A percentile compares a stretch with the other conserved stretches of the same genome.
Evolutionary conservation across 176 grass and related monocot species (phyloP).

Genomic region (Leersia perrieri): DNA sequence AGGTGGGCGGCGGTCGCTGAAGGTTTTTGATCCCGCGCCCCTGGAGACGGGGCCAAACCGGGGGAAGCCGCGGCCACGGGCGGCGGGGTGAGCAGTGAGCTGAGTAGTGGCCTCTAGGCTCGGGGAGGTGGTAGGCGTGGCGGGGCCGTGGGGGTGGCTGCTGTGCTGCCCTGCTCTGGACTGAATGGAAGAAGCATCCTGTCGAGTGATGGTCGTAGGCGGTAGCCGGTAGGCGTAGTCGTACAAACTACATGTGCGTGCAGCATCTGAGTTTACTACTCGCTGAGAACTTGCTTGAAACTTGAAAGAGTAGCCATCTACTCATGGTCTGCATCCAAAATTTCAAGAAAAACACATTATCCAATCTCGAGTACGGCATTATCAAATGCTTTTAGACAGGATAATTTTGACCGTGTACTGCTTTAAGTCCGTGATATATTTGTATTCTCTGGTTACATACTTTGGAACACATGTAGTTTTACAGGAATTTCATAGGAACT

Average conservation of each 20-base stretch:
- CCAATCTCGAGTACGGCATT: no score
- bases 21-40: neutral
- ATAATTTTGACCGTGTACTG: neutral
- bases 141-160: neutral
- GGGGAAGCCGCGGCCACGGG: neutral
- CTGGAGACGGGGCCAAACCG: neutral
- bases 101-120: no score
- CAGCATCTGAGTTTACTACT: no score
- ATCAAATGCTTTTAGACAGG: no score
- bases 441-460: no score
- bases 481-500: no score
- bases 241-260: no score
- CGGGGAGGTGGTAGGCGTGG: no score
- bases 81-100: neutral
- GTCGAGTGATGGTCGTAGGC: no score
- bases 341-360: neutral
- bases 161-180: neutral
- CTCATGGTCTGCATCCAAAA: neutral
- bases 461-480: no score
- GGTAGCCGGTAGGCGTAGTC: no score
- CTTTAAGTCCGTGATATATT: neutral
- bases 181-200: neutral
- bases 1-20: neutral
- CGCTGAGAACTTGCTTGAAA: no score
- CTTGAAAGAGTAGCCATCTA: neutral